These are phyloP conservation scores for Pseudopyricularia javanii DNA, from an alignment of 2,329 filamentous ascomycete genomes.

Conservation along the genomic window DNA sequence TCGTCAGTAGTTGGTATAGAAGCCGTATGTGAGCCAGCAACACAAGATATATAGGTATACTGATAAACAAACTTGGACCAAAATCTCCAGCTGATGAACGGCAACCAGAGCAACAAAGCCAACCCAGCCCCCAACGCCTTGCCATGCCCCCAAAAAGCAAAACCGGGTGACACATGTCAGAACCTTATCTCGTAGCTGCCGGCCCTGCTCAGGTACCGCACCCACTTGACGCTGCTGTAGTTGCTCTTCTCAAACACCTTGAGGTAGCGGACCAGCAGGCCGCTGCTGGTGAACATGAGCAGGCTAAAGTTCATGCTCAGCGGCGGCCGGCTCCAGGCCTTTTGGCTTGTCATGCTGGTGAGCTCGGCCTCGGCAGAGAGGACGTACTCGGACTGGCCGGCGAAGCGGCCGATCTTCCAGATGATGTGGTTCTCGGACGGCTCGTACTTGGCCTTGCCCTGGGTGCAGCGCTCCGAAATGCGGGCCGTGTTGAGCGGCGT, in stretches of 20 bases:
- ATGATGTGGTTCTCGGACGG: slow-evolving; percentile 96
- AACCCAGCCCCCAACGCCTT: not conserved
- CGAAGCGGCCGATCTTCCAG: slow-evolving; percentile 98
- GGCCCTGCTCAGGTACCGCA: slow-evolving; percentile 95
- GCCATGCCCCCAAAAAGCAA: not conserved
- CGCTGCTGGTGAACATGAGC: slow-evolving; percentile 96
- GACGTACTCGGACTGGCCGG: slow-evolving; percentile 93
- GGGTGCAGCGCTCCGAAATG: slow-evolving; percentile 83
- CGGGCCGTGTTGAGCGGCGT: slow-evolving; percentile 93
- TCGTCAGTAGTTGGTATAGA: too few relatives aligned
- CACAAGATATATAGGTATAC: too few relatives aligned
- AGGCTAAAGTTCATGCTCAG: slow-evolving; percentile 85
- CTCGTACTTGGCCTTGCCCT: slow-evolving; percentile 97
- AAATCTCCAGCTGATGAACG: too few relatives aligned
- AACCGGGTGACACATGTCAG: not conserved
- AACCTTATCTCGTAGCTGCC: slow-evolving; percentile 95
- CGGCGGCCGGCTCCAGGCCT: slow-evolving; percentile 89
- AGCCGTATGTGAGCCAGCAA: too few relatives aligned
- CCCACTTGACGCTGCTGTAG: slow-evolving; percentile 98
- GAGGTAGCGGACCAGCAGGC: slow-evolving; percentile 80
- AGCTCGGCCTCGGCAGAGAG: slow-evolving; percentile 86
- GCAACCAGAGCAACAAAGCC: too few relatives aligned
- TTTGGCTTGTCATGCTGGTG: slow-evolving; percentile 96
- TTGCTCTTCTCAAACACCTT: slow-evolving; percentile 99
- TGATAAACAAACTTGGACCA: too few relatives aligned